Percentiles rank a stretch among this genome's conserved stretches.
Evolutionary conservation across 371 early-diverging fungal genomes (phyloP).

Genomic region (Mucor indicus): DNA sequence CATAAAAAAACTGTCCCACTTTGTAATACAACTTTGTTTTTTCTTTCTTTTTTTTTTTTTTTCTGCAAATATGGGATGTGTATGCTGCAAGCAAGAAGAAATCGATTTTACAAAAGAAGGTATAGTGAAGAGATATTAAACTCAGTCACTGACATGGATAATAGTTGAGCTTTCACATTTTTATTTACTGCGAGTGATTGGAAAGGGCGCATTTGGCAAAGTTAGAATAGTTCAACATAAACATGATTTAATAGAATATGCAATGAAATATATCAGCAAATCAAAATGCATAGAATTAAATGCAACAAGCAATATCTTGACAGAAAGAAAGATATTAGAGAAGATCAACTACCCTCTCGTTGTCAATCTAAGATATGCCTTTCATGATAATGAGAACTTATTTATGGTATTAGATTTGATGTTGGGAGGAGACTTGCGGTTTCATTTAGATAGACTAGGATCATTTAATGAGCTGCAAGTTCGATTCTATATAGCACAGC

Average conservation of each 20-base stretch:
- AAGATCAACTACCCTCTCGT: conserved; percentile 47
- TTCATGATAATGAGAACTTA: conserved; percentile 76
- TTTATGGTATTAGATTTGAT: conserved; percentile 80
- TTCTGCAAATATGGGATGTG: conserved; percentile 21
- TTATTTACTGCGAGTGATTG: conserved; percentile 61
- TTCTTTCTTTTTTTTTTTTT: neutral
- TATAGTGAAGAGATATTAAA: conserved; percentile 3
- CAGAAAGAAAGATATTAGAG: conserved; percentile 53
- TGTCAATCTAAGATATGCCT: conserved; percentile 73
- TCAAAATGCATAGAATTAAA: conserved; percentile 49
- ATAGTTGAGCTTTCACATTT: conserved; percentile 59
- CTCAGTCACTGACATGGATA: neutral
- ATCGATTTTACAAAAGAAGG: conserved; percentile 30
- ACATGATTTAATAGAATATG: conserved; percentile 49
- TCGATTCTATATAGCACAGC: conserved; percentile 74
- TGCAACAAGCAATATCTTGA: conserved; percentile 53
- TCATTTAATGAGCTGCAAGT: conserved; percentile 68
- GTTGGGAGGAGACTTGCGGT: conserved; percentile 87
- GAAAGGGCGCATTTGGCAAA: conserved; percentile 78
- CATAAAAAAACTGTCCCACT: too few species aligned
- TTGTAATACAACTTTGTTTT: neutral
- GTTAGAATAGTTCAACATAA: conserved; percentile 86
- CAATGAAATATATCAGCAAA: conserved; percentile 61
- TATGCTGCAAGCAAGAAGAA: conserved; percentile 34
- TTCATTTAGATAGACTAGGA: conserved; percentile 66